Conservation (phyloP, 2,329 filamentous ascomycete species). For the Beauveria varroae region DNA sequence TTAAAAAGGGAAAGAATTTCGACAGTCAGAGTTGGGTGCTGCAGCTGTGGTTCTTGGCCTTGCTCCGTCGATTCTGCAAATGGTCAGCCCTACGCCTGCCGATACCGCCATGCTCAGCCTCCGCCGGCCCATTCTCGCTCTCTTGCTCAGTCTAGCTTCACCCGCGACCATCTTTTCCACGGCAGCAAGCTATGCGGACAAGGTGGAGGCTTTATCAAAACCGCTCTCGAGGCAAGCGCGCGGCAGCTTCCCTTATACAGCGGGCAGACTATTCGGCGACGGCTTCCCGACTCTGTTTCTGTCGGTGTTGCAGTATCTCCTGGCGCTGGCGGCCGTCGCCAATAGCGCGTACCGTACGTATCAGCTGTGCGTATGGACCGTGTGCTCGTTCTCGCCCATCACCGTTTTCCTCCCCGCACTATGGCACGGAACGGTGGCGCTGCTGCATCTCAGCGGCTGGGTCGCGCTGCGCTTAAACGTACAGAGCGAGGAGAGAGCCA, state of each 20-base stretch:
- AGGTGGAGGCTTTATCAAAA: neutral
- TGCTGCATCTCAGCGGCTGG: conserved; percentile 1
- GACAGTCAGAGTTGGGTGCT: neutral
- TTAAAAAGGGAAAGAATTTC: neutral
- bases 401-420: neutral
- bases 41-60: neutral
- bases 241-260: neutral
- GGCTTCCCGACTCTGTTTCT: neutral
- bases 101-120: conserved; percentile 1
- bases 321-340: neutral
- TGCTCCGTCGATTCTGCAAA: neutral
- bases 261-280: neutral
- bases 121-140: neutral
- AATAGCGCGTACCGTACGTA: conserved; percentile 8
- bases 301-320: neutral
- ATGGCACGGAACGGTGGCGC: neutral
- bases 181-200: neutral
- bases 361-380: conserved; percentile 4
- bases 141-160: neutral
- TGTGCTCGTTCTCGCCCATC: conserved; percentile 1
- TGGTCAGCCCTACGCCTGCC: neutral
- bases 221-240: neutral
- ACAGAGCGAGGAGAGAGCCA: neutral
- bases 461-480: neutral
- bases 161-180: neutral